Base-by-base conservation (phyloP, 208 protist species). In the Acanthamoeba royreba region DNA sequence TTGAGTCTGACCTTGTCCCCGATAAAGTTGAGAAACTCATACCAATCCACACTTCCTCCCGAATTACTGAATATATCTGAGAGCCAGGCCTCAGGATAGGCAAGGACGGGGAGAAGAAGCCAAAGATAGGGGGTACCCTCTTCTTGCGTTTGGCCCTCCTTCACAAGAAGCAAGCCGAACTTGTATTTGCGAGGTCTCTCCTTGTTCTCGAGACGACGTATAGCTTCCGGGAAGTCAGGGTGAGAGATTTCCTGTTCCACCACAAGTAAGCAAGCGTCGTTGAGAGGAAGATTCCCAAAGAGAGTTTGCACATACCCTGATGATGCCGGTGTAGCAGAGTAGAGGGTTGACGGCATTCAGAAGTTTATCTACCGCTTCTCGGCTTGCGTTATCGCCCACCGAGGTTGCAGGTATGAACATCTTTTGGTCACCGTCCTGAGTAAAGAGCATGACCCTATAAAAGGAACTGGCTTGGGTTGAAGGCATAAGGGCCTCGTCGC, bases 51-150 rank as follows among this genome's bases (percentile, higher is more conserved):
- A 31, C 83, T 90, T 38, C 83, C 83, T 5, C 49, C 52, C 83
- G 83, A 66, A 35, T 90, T 90, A 17, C 83, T 90, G 47, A 53
- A 90, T 7, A 90, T 90, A 15, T 90, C 83, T 90, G 49, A 81
- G 28, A 81, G 53, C 53, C 53, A 19, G 22, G 53, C 53, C 19
- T 28, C n/a, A n/a, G n/a, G 53, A 61, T 28, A 19, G n/a, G n/a
- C 53, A 28, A 28, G 53, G 53, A 61, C n/a, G 53, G n/a, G n/a
- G n/a, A n/a, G 53, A 61, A 61, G 53, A n/a, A 61, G 53, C n/a
- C n/a, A 28, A n/a, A 28, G n/a, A 61, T 61, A 61, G 19, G 28
- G 28, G 17, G 17, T 81, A 90, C 83, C 83, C 28, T 90, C 83
- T 72, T 90, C 83, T 28, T 66, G 31, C 19, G 49, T 28, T 31